phyloP scores from a whole-genome alignment of 352 stramenopile species.

The Poterioochromonas sp. region DNA sequence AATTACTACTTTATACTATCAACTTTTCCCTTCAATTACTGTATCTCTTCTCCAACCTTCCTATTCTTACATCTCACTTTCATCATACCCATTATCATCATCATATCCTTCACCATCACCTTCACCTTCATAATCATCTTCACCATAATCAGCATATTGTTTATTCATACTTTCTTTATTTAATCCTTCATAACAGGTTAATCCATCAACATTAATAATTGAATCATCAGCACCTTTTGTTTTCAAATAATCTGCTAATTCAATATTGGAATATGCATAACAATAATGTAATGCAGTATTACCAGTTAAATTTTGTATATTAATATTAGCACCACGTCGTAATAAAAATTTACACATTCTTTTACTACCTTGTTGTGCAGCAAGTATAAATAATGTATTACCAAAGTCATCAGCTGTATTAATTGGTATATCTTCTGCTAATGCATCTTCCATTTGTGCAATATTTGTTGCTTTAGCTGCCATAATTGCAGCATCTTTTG shows the following conservation, averaged over 20 bases:
- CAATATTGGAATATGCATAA: conserved; percentile 77
- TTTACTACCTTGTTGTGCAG: conserved; percentile 82
- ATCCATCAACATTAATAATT: conserved; percentile 71
- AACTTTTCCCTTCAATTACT: too few relatives aligned
- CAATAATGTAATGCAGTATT: conserved; percentile 91
- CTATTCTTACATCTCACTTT: neutral
- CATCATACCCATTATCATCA: neutral
- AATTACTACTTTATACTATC: too few relatives aligned
- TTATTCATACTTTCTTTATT: conserved; percentile 36
- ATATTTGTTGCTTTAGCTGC: conserved; percentile 39
- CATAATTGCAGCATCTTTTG: conserved; percentile 28
- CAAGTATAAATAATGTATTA: conserved; percentile 87
- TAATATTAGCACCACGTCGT: conserved; percentile 77
- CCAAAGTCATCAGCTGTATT: conserved; percentile 81
- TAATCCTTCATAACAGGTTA: conserved; percentile 87
- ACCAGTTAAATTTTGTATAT: conserved; percentile 83
- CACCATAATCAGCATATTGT: conserved; percentile 8
- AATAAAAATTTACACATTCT: conserved; percentile 86
- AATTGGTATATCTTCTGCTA: conserved; percentile 74
- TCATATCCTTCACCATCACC: neutral
- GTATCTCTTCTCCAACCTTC: too few relatives aligned
- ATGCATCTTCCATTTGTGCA: conserved; percentile 61
- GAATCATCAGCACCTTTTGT: conserved; percentile 75
- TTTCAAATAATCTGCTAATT: conserved; percentile 83
- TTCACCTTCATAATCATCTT: neutral